Conservation (phyloP, 345 rosid genomes). For the Brassica juncea region DNA sequence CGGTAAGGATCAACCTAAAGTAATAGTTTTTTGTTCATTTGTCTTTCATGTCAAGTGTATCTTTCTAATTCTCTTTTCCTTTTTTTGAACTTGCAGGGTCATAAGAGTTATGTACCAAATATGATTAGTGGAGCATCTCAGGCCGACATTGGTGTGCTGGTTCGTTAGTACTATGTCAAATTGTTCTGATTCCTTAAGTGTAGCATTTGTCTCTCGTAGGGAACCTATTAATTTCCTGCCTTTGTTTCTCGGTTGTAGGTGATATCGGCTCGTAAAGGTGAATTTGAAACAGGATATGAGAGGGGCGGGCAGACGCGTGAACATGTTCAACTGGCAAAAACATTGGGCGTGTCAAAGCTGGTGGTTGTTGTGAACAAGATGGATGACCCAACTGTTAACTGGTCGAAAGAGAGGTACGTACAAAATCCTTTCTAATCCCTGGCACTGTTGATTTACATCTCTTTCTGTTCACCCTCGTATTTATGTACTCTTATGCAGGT, state of each 20-base stretch:
- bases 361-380: conserved; percentile 93
- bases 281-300: conserved; percentile 99
- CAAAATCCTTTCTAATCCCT: conserved; percentile 3
- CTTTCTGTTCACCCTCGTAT: neutral
- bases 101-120: conserved; percentile 97
- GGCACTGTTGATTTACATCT: neutral
- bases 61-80: conserved; percentile 18
- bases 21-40: neutral
- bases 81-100: conserved; percentile 62
- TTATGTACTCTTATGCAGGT: conserved; percentile 49
- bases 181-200: neutral
- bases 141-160: conserved; percentile 97
- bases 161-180: conserved; percentile 39
- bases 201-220: neutral
- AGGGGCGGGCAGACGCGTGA: conserved; percentile 99
- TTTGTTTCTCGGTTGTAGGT: conserved; percentile 49
- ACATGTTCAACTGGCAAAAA: conserved; percentile 97
- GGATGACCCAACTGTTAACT: conserved; percentile 95
- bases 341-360: conserved; percentile 92
- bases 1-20: conserved; percentile 53
- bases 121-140: conserved; percentile 99
- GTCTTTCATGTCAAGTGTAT: neutral
- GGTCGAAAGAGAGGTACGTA: conserved; percentile 89
- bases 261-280: conserved; percentile 96
- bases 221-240: conserved; percentile 7